Conservation (phyloP, 2,329 filamentous ascomycete genomes). For the Penicillium brevicompactum region DNA sequence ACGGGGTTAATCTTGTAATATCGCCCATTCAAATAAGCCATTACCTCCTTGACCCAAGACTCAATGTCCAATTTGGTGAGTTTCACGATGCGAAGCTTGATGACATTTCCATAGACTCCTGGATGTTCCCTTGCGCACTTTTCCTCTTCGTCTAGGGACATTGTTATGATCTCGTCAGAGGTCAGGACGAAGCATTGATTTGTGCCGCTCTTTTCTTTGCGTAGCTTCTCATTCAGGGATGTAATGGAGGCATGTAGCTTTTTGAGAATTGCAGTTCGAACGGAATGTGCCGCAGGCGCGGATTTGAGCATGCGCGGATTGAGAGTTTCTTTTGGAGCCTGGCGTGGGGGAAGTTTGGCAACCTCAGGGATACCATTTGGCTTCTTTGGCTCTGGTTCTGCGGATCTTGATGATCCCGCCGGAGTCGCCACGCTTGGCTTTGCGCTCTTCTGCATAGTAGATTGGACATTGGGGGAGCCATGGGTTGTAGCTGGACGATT, state of each 20-base stretch:
- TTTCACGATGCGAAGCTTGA: constrained; percentile 77
- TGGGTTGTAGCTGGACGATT: constrained; percentile 15
- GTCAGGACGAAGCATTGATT: constrained; percentile 42
- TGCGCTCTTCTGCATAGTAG: constrained; percentile 28
- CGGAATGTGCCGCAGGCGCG: constrained; percentile 45
- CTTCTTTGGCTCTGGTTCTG: neutral
- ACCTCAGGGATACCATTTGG: neutral
- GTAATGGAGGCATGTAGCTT: constrained; percentile 49
- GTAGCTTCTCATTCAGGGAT: constrained; percentile 41
- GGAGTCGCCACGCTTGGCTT: constrained; percentile 27
- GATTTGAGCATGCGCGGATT: constrained; percentile 49
- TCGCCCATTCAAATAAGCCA: constrained; percentile 46
- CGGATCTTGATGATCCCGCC: neutral
- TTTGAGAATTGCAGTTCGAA: constrained; percentile 45
- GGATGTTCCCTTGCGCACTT: constrained; percentile 67
- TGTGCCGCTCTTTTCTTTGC: constrained; percentile 32
- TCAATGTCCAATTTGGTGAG: constrained; percentile 73
- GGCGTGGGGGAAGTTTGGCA: constrained; percentile 27
- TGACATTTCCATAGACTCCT: constrained; percentile 76
- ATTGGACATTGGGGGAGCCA: constrained; percentile 20
- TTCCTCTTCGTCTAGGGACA: constrained; percentile 70
- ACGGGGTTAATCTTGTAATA: constrained; percentile 37
- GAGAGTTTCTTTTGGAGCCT: constrained; percentile 43
- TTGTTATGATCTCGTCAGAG: constrained; percentile 46
- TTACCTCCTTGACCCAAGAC: constrained; percentile 69